Evolutionary conservation across 345 rosid species (phyloP), one percentile per base, ranked within the genome.

Genomic region (Linum trigynum): DNA sequence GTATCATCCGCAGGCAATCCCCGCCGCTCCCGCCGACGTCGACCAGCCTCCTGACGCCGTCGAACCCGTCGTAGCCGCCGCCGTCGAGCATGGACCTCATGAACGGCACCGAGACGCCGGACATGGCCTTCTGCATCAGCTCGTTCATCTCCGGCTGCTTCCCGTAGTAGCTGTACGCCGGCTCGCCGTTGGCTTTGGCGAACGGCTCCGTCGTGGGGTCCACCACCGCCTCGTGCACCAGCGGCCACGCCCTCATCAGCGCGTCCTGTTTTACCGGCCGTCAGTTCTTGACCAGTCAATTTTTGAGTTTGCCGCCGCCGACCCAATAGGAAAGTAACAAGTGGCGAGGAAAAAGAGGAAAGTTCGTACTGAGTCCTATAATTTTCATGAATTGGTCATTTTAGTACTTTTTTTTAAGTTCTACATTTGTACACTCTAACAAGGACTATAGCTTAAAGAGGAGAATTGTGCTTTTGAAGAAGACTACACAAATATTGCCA

Each of bases 1-100:
- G 23, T 57, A 92, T 92, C 98, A 89, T 89, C 74, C 79, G 77
- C 41, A 92, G 87, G 77, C 95, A 92, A 77, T 89, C 97, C 39
- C 98, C 98, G 7, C 84, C 90, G 16, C 98, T 92, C 23, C 98
- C 98, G 55, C 97, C 98, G 45, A 92, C 98, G 59, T 92, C 98
- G 38, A 92, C 92, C 65, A 92, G 64, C 57, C 37, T 79, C 42
- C 72, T 67, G 36, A 84, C 81, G 0, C 82, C 88, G 57, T 75
- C 55, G 57, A 92, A 89, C 41, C 97, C 97, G 70, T 80, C 80
- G 58, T 89, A 92, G 66, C 83, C 32, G 32, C 83, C 32, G 32
- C 32, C 79, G 16, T 80, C 77, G 82, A 92, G 65, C 6, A 87
- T 64, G 1, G 86, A 84, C 69, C 65, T 87, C 83, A 90, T 90